A percentile compares a stretch with the other conserved stretches of the same genome.
These are phyloP conservation scores for Plasmodium cynomolgi DNA, from an alignment of 169 alveolate genomes.

Conservation along the genomic window DNA sequence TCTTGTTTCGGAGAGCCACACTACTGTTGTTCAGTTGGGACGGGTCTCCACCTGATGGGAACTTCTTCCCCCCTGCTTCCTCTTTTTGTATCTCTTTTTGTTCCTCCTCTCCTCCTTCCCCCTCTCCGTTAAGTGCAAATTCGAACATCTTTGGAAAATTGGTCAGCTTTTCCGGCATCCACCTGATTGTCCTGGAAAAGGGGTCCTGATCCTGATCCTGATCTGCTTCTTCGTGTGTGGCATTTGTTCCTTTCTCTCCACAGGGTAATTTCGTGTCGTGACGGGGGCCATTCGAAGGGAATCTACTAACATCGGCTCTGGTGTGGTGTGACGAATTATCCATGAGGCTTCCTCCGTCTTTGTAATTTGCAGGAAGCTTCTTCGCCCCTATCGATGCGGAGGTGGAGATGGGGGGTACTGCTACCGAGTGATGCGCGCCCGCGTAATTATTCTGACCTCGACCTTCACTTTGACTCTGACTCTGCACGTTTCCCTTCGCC, in stretches of 20 bases:
- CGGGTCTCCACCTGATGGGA: background rate
- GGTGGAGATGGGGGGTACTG: background rate
- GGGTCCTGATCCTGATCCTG: background rate
- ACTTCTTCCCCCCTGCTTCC: background rate
- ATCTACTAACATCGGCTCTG: background rate
- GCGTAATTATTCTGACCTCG: background rate
- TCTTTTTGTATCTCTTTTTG: background rate
- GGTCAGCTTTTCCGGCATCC: background rate
- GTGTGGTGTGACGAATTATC: background rate
- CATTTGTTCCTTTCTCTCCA: background rate
- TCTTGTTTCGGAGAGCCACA: background rate
- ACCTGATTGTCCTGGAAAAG: background rate
- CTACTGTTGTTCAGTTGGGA: background rate
- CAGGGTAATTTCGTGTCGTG: background rate
- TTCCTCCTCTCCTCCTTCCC: background rate
- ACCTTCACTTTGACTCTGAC: too few species aligned
- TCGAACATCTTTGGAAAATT: background rate
- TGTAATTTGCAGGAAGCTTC: background rate
- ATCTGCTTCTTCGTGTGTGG: background rate
- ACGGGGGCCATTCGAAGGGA: background rate
- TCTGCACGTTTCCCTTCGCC: background rate
- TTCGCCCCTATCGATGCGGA: background rate
- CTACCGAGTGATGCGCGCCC: background rate
- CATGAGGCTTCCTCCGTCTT: background rate
- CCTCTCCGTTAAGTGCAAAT: background rate